phyloP scores from a whole-genome alignment of 257 asterid species.

The Plantago elongata region DNA sequence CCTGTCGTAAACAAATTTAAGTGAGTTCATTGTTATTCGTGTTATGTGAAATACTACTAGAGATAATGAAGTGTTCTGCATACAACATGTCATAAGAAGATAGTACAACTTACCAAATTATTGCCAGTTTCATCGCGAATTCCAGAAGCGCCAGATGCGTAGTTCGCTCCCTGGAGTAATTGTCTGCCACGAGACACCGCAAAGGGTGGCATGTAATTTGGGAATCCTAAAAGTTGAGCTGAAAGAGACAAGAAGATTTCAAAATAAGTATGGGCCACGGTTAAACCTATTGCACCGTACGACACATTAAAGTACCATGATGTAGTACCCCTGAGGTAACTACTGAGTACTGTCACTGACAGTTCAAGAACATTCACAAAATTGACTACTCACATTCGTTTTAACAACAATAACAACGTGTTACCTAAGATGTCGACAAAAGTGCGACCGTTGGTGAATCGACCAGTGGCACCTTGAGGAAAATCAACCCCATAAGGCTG shows the following conservation, averaged over 20 bases:
- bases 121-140: constrained; percentile 92
- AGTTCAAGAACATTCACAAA: no score
- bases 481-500: constrained; percentile 80
- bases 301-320: no score
- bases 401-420: background rate
- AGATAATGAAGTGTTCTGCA: background rate
- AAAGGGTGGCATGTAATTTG: constrained; percentile 66
- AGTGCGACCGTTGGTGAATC: constrained; percentile 88
- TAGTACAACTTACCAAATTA: constrained; percentile 44
- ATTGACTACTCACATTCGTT: background rate
- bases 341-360: no score
- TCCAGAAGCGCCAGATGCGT: constrained; percentile 91
- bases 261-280: background rate
- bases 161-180: constrained; percentile 64
- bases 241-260: constrained; percentile 14
- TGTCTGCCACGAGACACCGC: constrained; percentile 50
- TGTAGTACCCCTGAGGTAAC: no score
- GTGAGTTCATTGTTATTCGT: no score
- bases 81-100: background rate
- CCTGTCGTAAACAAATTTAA: constrained; percentile 32
- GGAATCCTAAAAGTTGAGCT: constrained; percentile 85
- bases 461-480: constrained; percentile 75
- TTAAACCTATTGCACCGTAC: no score
- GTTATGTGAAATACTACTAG: no score
- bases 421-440: constrained; percentile 72